phyloP scores from a whole-genome alignment of 2,329 filamentous ascomycete genomes.

The Paraphoma sp. region DNA sequence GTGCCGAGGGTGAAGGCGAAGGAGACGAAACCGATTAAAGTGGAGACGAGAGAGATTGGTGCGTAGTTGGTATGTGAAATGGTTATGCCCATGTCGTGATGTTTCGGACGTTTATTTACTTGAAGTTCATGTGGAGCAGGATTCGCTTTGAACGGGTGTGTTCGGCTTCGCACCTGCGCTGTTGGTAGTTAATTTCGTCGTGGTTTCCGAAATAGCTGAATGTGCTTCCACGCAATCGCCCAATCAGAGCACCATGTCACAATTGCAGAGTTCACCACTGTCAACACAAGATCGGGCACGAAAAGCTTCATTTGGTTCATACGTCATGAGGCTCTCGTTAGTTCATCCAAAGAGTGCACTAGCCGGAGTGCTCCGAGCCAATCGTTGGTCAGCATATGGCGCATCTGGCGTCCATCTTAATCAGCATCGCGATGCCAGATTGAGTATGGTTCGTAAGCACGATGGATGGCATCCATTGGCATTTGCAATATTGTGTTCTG shows the following conservation, averaged over 20 bases:
- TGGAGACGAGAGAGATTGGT: constrained; percentile 45
- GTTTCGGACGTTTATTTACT: not conserved
- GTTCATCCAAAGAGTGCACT: not conserved
- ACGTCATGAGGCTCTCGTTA: not conserved
- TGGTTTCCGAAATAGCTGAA: not conserved
- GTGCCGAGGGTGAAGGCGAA: constrained; percentile 54
- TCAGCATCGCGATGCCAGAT: not conserved
- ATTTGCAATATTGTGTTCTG: not conserved
- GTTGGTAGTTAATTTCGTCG: not conserved
- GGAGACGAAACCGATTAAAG: constrained; percentile 50
- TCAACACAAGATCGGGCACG: not conserved
- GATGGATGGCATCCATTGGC: not conserved
- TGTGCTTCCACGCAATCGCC: not conserved
- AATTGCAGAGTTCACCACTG: not conserved
- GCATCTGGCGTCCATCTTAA: not conserved
- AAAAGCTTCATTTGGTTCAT: constrained; percentile 1
- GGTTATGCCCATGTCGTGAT: constrained; percentile 22
- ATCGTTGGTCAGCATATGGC: not conserved
- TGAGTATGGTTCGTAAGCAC: not conserved
- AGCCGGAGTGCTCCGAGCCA: not conserved
- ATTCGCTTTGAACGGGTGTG: not conserved
- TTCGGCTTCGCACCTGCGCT: not conserved
- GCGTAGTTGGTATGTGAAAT: constrained; percentile 32
- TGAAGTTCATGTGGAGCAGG: not conserved
- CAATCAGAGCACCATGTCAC: not conserved